Conservation (phyloP, 306 rosid genomes). For the Ormosia emarginata region DNA sequence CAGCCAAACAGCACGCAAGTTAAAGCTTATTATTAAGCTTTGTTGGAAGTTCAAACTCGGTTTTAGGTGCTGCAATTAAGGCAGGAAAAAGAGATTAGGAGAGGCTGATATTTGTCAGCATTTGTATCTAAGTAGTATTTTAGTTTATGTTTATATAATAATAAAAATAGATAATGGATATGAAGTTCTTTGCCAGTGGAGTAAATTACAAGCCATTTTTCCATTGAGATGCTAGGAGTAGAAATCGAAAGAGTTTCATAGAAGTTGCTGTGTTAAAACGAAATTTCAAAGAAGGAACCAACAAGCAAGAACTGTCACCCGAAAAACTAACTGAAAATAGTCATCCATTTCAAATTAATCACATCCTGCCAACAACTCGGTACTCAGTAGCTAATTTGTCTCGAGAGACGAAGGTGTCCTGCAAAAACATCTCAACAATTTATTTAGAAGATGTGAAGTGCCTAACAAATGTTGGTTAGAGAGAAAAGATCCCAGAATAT, state of each 20-base stretch:
- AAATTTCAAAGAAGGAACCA: neutral
- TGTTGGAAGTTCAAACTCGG: constrained; percentile 1
- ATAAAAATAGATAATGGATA: neutral
- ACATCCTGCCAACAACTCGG: neutral
- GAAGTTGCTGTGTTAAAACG: neutral
- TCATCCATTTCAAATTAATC: neutral
- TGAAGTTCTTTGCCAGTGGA: neutral
- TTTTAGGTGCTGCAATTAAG: neutral
- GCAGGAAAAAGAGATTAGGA: neutral
- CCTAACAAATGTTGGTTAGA: constrained; percentile 2
- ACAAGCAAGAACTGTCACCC: neutral
- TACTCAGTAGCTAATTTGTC: neutral
- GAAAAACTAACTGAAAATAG: neutral
- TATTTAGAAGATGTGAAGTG: neutral
- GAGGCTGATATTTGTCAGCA: neutral
- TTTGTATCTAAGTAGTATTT: neutral
- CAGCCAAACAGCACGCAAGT: neutral
- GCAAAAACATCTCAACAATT: neutral
- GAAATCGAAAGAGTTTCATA: neutral
- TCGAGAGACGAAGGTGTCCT: neutral
- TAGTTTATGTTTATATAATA: neutral
- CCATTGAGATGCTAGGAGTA: neutral
- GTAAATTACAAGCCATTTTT: neutral
- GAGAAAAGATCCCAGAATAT: neutral
- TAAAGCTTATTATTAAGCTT: neutral